Base-by-base conservation (phyloP, 164 flowering plant species). In the Litsea cubeba region DNA sequence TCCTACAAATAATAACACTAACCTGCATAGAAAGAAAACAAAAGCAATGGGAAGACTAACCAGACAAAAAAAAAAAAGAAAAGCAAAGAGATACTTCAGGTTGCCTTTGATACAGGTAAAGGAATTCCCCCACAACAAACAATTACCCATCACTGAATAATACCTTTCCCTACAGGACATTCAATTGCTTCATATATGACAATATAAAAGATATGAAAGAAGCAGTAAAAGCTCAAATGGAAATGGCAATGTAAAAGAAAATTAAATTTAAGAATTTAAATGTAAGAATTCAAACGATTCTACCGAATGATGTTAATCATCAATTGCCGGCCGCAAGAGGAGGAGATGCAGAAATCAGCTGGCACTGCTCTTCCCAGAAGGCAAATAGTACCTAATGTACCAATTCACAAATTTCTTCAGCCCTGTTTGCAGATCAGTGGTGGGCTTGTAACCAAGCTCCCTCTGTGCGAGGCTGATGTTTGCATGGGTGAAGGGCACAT, bases 401-500 rank as follows among this genome's bases (percentile, higher is more conserved):
- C 94, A 90, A 72, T 83, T 65, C 8, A 88, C 90, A 50, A 90
- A 94, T 70, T 91, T 94, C 91, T 94, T 92, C 88, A 94, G 78
- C 10, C 98, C 98, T 0, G 92, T 82, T 79, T 92, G 94, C 82
- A 94, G 82, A 87, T 94, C 94, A 2, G 96, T 94, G 0, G 92
- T 83, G 62, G 98, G 97, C 82, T 89, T 88, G 79, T 94, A 94
- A 10, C 94, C 90, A 57, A 94, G 86, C 79, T 94, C 96, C 78
- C 81, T 83, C 78, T 86, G 90, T 17, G 98, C 98, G 32, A 68
- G 85, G 69, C 93, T 92, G 70, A 92, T 94, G 70, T 94, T 94
- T 0, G 98, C 98, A 72, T 94, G 98, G 0, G 98, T 94, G 69
- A 87, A 94, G 68, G 76, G 93, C 71, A 94, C 98, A 85, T 94